These are phyloP conservation scores for Backusella australiensis DNA, from an alignment of 192 early-diverging fungal genomes.

Conservation along the genomic window DNA sequence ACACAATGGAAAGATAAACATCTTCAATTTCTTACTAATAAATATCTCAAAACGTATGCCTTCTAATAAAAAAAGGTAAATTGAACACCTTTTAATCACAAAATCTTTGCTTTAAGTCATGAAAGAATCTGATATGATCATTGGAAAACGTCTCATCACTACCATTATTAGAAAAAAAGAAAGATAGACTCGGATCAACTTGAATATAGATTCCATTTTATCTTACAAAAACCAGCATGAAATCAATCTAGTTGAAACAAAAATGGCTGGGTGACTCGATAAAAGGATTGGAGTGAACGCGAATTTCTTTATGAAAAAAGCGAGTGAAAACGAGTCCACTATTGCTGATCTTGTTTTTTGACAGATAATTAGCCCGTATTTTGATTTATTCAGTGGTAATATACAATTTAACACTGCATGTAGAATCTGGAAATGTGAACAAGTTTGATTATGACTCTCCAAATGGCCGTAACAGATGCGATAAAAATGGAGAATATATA, in stretches of 20 bases:
- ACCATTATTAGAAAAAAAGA: neutral
- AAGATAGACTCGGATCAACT: no score
- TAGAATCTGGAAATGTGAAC: no score
- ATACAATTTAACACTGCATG: neutral
- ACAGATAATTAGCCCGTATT: no score
- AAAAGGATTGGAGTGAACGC: neutral
- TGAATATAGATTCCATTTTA: neutral
- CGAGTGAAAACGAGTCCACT: no score
- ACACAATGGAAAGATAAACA: constrained; percentile 5
- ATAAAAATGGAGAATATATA: neutral
- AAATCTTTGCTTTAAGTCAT: neutral
- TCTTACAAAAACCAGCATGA: neutral
- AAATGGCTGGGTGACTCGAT: neutral
- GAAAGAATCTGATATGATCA: neutral
- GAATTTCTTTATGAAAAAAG: neutral
- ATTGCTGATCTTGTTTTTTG: no score
- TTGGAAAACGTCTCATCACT: neutral
- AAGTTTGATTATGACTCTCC: neutral
- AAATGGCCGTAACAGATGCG: neutral
- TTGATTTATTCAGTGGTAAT: neutral
- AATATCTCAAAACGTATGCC: neutral
- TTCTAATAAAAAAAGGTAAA: neutral
- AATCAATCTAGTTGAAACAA: neutral
- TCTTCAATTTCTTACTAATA: neutral
- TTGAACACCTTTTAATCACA: neutral